Evolutionary conservation across 768 basidiomycete genomes (phyloP).

Genomic region (Dacryopinax primogenitus): DNA sequence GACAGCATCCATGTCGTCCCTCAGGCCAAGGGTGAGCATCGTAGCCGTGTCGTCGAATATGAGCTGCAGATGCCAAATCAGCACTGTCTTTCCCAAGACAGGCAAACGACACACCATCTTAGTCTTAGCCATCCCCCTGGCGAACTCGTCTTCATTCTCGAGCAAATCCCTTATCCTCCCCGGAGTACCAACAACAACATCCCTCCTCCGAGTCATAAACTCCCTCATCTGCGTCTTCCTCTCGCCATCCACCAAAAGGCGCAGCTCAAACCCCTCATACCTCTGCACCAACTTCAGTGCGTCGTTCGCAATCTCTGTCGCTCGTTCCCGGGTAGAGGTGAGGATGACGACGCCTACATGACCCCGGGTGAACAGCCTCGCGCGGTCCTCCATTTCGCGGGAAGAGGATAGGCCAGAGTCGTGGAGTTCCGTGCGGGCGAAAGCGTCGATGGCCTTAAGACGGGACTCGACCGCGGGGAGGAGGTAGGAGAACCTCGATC

Average conservation of each 20-base stretch:
- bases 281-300: slow-evolving; percentile 51
- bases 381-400: slow-evolving; percentile 20
- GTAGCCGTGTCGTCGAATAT: slow-evolving; percentile 90
- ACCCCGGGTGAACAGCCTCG: slow-evolving; percentile 30
- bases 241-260: slow-evolving; percentile 66
- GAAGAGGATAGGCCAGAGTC: slow-evolving; percentile 34
- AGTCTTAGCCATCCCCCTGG: slow-evolving; percentile 39
- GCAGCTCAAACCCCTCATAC: slow-evolving; percentile 53
- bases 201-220: slow-evolving; percentile 50
- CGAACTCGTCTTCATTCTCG: slow-evolving; percentile 43
- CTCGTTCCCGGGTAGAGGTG: slow-evolving; percentile 80
- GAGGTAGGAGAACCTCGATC: slow-evolving; percentile 80
- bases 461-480: slow-evolving; percentile 76
- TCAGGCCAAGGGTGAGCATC: slow-evolving; percentile 84
- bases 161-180: slow-evolving; percentile 70
- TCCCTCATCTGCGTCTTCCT: slow-evolving; percentile 53
- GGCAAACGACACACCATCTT: slow-evolving; percentile 38
- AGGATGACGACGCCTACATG: slow-evolving; percentile 66
- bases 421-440: slow-evolving; percentile 31
- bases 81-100: not conserved
- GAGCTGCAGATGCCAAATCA: slow-evolving; percentile 37
- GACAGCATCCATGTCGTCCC: slow-evolving; percentile 70
- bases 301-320: slow-evolving; percentile 79
- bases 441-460: slow-evolving; percentile 40
- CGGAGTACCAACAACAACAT: slow-evolving; percentile 84